Evolutionary conservation across 2,329 filamentous ascomycete species (phyloP), one percentile per base, ranked within the genome.

Genomic region (Fusarium beomiforme): DNA sequence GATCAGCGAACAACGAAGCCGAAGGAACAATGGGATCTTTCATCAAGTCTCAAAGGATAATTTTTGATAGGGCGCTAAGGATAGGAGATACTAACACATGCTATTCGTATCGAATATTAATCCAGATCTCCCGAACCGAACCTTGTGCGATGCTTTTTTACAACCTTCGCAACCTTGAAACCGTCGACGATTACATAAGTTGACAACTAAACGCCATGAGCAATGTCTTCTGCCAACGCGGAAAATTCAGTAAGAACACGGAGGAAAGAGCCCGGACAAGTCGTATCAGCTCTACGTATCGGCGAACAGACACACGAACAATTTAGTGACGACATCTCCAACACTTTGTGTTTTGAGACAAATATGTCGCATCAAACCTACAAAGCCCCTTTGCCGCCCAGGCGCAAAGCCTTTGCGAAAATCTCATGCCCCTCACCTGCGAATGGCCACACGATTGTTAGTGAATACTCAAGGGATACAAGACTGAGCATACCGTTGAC

Each of bases 401-500:
- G 53, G 54, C 50, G 50, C 42, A 37, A 58, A 29, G 33, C 33
- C 33, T 29, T 29, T n/a, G 12, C 24, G 21, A 41, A 53, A 12
- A 42, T 17, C 17, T 14, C n/a, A 31, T 19, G 21, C 17, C 12
- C 8, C 24, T 23, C 31, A 9, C 37, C n/a, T 21, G 17, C 16
- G 21, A 57, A 49, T 13, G 43, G 19, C 54, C 36, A 14, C 23
- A 56, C 24, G 13, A 6, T 24, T 36, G 31, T 42, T 14, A 33
- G 42, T 33, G 34, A 29, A 36, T 17, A 13, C 14, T 24, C n/a
- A 41, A n/a, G 17, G 17, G 19, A 50, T 23, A 53, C 64, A 42
- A 70, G 61, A 58, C 56, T 51, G n/a, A 60, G 57, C 58, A 67
- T 72, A 53, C 14, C 23, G 37, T 49, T 72, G n/a, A 59, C 41